Conservation (phyloP, 2,329 filamentous ascomycete species). For the Colletotrichum gloeosporioides region DNA sequence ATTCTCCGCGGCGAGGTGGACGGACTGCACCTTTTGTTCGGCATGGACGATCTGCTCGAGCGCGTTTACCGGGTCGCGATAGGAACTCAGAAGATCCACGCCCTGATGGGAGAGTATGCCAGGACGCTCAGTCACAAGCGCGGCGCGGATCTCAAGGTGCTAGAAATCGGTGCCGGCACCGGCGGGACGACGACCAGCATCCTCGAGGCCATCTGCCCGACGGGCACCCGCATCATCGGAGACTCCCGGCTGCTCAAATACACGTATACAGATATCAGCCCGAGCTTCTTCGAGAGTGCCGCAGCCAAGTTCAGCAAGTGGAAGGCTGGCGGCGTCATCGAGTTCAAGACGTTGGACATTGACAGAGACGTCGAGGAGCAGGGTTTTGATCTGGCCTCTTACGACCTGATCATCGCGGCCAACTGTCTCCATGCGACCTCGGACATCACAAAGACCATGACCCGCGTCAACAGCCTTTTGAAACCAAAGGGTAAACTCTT, state of each 20-base stretch:
- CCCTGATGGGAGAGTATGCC: neutral
- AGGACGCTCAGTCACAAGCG: neutral
- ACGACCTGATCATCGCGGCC: conserved; percentile 44
- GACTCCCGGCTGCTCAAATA: conserved; percentile 23
- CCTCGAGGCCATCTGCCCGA: neutral
- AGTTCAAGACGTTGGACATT: conserved; percentile 29
- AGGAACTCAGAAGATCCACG: neutral
- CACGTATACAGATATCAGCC: conserved; percentile 32
- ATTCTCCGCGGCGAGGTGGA: neutral
- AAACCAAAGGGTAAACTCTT: conserved; percentile 33
- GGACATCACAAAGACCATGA: conserved; percentile 25
- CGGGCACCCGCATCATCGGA: neutral
- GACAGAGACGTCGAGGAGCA: conserved; percentile 31
- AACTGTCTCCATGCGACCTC: conserved; percentile 33
- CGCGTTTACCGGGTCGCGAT: neutral
- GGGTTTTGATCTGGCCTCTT: conserved; percentile 33
- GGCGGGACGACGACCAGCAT: neutral
- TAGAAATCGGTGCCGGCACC: neutral
- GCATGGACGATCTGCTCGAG: conserved; percentile 3
- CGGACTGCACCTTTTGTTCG: neutral
- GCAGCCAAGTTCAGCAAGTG: neutral
- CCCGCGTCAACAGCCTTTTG: conserved; percentile 30
- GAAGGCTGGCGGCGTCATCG: neutral
- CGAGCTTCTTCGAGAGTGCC: conserved; percentile 25
- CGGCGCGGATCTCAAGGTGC: neutral